A percentile compares a stretch with the other conserved stretches of the same genome.
Conservation (phyloP, 441 rosid species). For the Cnidoscolus chayamansa region DNA sequence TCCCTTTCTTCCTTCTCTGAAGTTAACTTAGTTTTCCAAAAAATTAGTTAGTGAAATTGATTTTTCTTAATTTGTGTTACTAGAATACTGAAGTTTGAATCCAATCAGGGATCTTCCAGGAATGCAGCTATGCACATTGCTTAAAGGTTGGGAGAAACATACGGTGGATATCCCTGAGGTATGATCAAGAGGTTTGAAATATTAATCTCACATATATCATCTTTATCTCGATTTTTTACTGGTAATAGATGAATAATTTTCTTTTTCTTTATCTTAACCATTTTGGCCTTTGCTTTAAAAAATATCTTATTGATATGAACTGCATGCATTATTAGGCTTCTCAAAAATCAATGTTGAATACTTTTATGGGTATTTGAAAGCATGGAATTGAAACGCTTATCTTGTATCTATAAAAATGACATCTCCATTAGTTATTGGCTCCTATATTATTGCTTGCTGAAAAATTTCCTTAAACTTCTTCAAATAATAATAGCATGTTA, state of each 20-base stretch:
- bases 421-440: neutral
- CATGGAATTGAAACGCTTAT: neutral
- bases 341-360: neutral
- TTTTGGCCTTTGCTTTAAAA: slow-evolving; percentile 1
- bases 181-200: slow-evolving; percentile 20
- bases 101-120: slow-evolving; percentile 71
- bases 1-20: neutral
- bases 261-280: neutral
- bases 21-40: neutral
- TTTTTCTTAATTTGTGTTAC: neutral
- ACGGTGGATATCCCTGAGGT: slow-evolving; percentile 58
- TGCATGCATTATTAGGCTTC: slow-evolving; percentile 3
- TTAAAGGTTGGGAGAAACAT: slow-evolving; percentile 67
- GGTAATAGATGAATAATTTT: neutral
- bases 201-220: neutral
- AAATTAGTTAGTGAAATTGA: neutral
- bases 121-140: slow-evolving; percentile 43
- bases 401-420: neutral
- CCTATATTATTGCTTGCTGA: neutral
- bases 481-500: neutral
- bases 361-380: neutral
- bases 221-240: neutral
- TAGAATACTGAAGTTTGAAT: slow-evolving; percentile 22
- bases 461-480: neutral
- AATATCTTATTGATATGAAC: neutral